Evolutionary conservation across 2,329 filamentous ascomycete species (phyloP), one percentile per base, ranked within the genome.

Genomic region (Colletotrichum lupini): DNA sequence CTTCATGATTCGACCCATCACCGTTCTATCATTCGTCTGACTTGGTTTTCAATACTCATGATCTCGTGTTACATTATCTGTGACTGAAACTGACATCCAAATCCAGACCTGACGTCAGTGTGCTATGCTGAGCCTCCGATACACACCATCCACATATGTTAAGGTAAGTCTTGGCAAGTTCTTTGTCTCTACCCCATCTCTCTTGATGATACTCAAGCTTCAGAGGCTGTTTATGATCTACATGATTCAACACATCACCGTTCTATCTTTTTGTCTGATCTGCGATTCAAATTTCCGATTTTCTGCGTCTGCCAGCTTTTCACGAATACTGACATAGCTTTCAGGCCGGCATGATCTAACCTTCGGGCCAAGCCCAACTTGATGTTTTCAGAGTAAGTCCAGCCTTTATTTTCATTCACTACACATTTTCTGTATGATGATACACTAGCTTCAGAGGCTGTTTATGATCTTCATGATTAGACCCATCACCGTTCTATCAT

Each of bases 211-310:
- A 79, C 35, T 52, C 64, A 68, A 49, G 77, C 77, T 77, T 82
- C 82, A 84, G 84, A 85, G 84, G 84, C 84, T 86, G 84, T 86
- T 85, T 85, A 86, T 86, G 84, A 85, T 46, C 19, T 49, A 61
- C 12, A 75, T 84, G 82, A 84, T 84, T 84, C 78, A 75, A 81
- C 81, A 76, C 67, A 76, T 80, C 77, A 82, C 79, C 78, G 78
- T 77, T 77, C 74, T 77, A 78, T 80, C 79, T 49, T 74, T 74
- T 55, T 56, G 64, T 75, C 73, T 75, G 73, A 76, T 28, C 22
- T 1, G 8, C 60, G 26, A 16, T 35, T 19, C 12, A 19, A 28
- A 1, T 9, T 11, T 1, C 16, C 28, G 12, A 35, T 22, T 32
- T 4, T 24, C 22, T 19, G 12, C 12, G 12, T 19, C 16, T 22